These are phyloP conservation scores for Epichloe coenophiala DNA, from an alignment of 2,329 filamentous ascomycete genomes.

Conservation along the genomic window DNA sequence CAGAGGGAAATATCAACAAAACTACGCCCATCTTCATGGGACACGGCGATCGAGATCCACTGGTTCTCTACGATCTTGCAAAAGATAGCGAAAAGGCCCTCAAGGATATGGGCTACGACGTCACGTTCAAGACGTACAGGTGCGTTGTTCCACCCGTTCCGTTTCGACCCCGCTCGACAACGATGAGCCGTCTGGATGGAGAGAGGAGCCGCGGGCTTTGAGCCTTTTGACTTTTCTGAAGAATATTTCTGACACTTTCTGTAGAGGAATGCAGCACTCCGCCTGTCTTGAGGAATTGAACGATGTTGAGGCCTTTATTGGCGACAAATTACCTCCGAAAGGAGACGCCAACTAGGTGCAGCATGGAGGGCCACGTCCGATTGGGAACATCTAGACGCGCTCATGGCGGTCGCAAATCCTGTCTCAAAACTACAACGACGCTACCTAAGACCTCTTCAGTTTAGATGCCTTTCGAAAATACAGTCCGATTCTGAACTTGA, in stretches of 20 bases:
- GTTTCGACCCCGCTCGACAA: neutral
- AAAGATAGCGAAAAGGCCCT: conserved; percentile 52
- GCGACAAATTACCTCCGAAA: conserved; percentile 28
- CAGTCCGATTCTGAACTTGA: neutral
- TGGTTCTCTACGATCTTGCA: conserved; percentile 60
- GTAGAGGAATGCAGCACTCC: conserved; percentile 58
- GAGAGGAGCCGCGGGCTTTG: neutral
- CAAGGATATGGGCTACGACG: conserved; percentile 55
- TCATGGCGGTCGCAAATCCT: too few species aligned
- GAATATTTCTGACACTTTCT: neutral
- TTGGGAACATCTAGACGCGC: neutral
- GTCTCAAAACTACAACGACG: neutral
- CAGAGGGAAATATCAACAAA: conserved; percentile 33
- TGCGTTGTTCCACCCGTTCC: conserved; percentile 19
- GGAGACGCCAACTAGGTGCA: conserved; percentile 1
- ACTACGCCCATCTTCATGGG: conserved; percentile 78
- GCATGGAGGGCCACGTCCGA: neutral
- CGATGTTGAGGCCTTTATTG: conserved; percentile 55
- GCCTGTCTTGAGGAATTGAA: conserved; percentile 69
- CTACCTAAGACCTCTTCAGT: neutral
- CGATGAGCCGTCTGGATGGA: neutral
- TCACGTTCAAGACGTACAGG: conserved; percentile 65
- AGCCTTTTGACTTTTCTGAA: too few species aligned
- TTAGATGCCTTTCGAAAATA: neutral
- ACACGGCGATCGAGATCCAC: conserved; percentile 63